Conservation (phyloP, 495 filamentous ascomycete genomes). For the Diplogelasinospora grovesii region DNA sequence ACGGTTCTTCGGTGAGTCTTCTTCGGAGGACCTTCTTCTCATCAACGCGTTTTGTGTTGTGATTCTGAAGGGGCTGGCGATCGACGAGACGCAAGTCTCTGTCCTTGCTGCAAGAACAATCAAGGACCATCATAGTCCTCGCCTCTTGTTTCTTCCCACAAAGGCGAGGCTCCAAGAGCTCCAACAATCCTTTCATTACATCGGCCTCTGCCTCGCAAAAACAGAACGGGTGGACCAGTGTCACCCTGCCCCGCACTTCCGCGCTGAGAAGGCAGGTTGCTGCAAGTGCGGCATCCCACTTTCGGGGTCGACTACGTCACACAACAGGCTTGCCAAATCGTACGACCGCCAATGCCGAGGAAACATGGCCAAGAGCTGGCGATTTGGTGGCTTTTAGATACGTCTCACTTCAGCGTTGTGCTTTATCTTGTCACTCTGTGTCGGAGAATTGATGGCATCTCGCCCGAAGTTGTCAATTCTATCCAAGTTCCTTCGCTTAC, state of each 20-base stretch:
- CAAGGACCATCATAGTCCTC: slow-evolving; percentile 51
- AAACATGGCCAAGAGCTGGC: no score
- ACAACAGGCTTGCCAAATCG: no score
- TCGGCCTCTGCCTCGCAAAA: background rate
- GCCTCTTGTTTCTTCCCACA: slow-evolving; percentile 28
- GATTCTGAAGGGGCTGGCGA: slow-evolving; percentile 35
- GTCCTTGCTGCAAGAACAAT: slow-evolving; percentile 37
- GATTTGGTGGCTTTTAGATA: no score
- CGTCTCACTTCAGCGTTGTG: no score
- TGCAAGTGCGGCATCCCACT: background rate
- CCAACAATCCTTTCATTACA: slow-evolving; percentile 35
- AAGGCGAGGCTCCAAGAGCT: slow-evolving; percentile 49
- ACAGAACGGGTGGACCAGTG: background rate
- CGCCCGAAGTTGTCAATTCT: no score
- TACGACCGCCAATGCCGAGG: no score
- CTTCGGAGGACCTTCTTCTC: slow-evolving; percentile 35
- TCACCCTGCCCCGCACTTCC: no score
- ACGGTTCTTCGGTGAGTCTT: slow-evolving; percentile 27
- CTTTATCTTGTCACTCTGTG: no score
- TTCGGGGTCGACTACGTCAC: background rate
- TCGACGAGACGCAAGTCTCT: background rate
- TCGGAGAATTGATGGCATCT: no score
- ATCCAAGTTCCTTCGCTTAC: no score
- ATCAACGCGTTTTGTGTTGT: slow-evolving; percentile 41
- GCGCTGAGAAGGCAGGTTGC: no score